Evolutionary conservation across 345 rosid genomes (phyloP), one percentile per base, ranked within the genome.

Genomic region (Eucalyptus coolabah): DNA sequence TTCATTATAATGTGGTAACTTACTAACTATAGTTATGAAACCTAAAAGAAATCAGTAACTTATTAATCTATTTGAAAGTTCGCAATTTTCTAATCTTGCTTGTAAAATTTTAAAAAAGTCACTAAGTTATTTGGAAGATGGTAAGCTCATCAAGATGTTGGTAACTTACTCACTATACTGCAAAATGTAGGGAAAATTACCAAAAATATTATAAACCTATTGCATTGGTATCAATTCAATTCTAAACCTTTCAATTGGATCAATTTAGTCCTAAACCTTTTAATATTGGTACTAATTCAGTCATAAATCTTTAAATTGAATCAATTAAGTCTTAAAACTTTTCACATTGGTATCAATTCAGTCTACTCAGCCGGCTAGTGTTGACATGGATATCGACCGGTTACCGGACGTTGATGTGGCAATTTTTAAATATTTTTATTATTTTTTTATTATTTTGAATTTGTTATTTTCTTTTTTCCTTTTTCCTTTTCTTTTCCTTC

Each of bases 281-380:
- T 56, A 19, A 53, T 53, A 53, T 53, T 19, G 0, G 5, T 53
- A 53, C 0, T 0, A 53, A 19, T 53, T 53, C 0, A 3, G 4
- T 23, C 1, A 0, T 56, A 21, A 56, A 56, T 4, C 0, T 56
- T 56, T 9, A 0, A 54, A 56, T 56, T 23, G 1, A 0, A 23
- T 23, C 12, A 23, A 23, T 0, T 56, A 0, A 23, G 1, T 23
- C 0, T 23, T 56, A 23, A 56, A 9, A 1, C 0, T 56, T 4
- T 56, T 23, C 0, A 56, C 1, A 23, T 19, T 53, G 1, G 5
- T 53, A 53, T 11, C 1, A 53, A 53, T 53, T 53, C 0, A 53
- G 59, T 53, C 10, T 0, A 53, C 56, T 53, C 0, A 4, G 24
- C 1, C 0, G 1, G 56, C 0, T 1, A 0, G 0, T 51, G 5